Conservation (phyloP, 305 asterid species). For the Fraxinus sp. region DNA sequence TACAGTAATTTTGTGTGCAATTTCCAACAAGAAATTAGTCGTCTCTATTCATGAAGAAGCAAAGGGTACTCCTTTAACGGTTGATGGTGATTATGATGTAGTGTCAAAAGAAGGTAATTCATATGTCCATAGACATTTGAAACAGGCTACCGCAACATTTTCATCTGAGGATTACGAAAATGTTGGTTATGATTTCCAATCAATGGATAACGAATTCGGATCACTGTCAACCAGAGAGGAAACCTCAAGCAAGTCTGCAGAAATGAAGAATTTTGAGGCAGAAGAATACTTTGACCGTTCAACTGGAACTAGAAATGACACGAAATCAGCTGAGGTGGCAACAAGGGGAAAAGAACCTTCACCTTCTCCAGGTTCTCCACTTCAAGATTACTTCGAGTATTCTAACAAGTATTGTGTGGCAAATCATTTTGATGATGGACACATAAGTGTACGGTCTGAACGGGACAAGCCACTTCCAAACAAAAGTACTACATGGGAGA, state of each 20-base stretch:
- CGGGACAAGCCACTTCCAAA: constrained; percentile 32
- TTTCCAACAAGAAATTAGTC: constrained; percentile 42
- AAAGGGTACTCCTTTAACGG: constrained; percentile 26
- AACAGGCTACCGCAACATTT: constrained; percentile 42
- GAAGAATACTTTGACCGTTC: constrained; percentile 37
- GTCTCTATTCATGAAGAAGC: constrained; percentile 39
- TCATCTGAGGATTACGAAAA: constrained; percentile 61
- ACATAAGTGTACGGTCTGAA: constrained; percentile 51
- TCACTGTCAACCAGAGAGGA: constrained; percentile 32
- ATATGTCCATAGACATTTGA: constrained; percentile 24
- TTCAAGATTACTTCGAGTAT: constrained; percentile 67
- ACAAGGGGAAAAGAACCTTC: constrained; percentile 39
- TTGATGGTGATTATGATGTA: constrained; percentile 17
- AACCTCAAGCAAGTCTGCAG: constrained; percentile 33
- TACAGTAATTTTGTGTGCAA: constrained; percentile 39
- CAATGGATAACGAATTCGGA: constrained; percentile 47
- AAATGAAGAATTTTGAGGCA: constrained; percentile 38
- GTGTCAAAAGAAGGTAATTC: constrained; percentile 1
- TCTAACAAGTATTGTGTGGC: constrained; percentile 46
- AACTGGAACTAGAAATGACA: constrained; percentile 21
- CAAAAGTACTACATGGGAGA: constrained; percentile 33
- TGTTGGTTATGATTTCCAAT: constrained; percentile 52
- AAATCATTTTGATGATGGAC: constrained; percentile 42
- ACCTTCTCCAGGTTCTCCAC: constrained; percentile 62
- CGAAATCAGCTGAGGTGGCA: constrained; percentile 32